These are phyloP conservation scores for Annona squamosa DNA, from an alignment of 164 flowering plant genomes.

Conservation along the genomic window DNA sequence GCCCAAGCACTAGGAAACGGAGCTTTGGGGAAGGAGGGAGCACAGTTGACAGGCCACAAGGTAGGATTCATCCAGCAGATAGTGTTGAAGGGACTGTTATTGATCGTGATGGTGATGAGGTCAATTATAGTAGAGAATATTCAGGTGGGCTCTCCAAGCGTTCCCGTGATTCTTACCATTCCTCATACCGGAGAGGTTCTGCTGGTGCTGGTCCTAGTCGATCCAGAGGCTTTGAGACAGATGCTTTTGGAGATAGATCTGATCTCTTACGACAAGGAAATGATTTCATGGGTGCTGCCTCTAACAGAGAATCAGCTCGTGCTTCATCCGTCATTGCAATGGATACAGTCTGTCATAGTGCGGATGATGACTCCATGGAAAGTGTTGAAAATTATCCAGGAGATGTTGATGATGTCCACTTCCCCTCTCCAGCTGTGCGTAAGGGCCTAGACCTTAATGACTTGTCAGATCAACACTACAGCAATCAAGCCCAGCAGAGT, in stretches of 20 bases:
- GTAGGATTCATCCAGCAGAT: slow-evolving; percentile 69
- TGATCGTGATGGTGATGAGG: slow-evolving; percentile 96
- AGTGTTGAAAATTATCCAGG: slow-evolving; percentile 96
- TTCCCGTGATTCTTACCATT: slow-evolving; percentile 48
- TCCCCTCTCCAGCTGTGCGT: slow-evolving; percentile 49
- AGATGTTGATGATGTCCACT: slow-evolving; percentile 67
- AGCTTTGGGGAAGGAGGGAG: slow-evolving; percentile 85
- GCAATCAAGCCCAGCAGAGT: slow-evolving; percentile 95
- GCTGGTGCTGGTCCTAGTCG: slow-evolving; percentile 91
- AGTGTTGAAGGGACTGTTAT: slow-evolving; percentile 91
- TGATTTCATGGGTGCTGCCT: slow-evolving; percentile 39
- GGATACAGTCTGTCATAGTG: slow-evolving; percentile 73
- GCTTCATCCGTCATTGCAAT: slow-evolving; percentile 97
- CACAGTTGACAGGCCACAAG: slow-evolving; percentile 65
- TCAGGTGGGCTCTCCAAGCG: slow-evolving; percentile 94
- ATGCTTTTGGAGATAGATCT: slow-evolving; percentile 44
- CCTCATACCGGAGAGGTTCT: slow-evolving; percentile 48
- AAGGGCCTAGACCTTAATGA: slow-evolving; percentile 61
- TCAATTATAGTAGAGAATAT: slow-evolving; percentile 58
- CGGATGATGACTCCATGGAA: slow-evolving; percentile 81
- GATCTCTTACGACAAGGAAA: slow-evolving; percentile 43
- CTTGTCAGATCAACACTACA: slow-evolving; percentile 75
- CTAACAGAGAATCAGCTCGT: slow-evolving; percentile 69
- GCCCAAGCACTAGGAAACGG: slow-evolving; percentile 81
- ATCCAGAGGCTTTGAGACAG: slow-evolving; percentile 47